Conservation (phyloP, 129 eudicot genomes). For the Daucus carota region DH1_v3.0 NC_030383.2:37364001-37364500, state of each 20-base stretch:
- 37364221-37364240: slow-evolving; percentile 12
- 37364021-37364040: slow-evolving; percentile 21
- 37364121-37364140: slow-evolving; percentile 16
- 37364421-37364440: slow-evolving; percentile 16
- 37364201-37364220: slow-evolving; percentile 30
- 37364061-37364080: slow-evolving; percentile 20
- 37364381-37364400: slow-evolving; percentile 19
- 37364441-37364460: neutral
- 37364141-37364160: slow-evolving; percentile 14
- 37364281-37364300: neutral
- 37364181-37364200: slow-evolving; percentile 20
- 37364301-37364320: slow-evolving; percentile 25
- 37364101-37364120: slow-evolving; percentile 7
- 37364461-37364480: slow-evolving; percentile 16
- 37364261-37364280: slow-evolving; percentile 4
- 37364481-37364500: slow-evolving; percentile 7
- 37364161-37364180: slow-evolving; percentile 23
- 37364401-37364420: slow-evolving; percentile 12
- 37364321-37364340: slow-evolving; percentile 20
- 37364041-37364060: slow-evolving; percentile 2
- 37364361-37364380: slow-evolving; percentile 31
- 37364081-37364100: slow-evolving; percentile 16
- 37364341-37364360: neutral
- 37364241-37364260: neutral
- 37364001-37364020: slow-evolving; percentile 22